Evolutionary conservation across 352 stramenopile species (phyloP).

Genomic region (Globisporangium rhizosaccharum): DNA sequence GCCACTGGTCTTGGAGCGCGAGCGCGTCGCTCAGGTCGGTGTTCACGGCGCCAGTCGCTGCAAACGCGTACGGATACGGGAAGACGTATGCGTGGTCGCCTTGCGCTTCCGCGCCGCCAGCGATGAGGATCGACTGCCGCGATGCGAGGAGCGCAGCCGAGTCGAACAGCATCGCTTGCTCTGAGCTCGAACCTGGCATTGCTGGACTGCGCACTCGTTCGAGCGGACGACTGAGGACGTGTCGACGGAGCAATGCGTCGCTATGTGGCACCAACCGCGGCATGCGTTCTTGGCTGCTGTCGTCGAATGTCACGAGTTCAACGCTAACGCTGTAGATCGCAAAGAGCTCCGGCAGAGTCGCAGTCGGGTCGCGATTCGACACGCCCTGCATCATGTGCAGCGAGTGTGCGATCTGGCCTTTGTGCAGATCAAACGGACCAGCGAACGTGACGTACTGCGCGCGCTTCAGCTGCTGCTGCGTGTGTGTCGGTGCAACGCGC

Average conservation of each 20-base stretch:
- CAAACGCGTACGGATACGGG: conserved; percentile 8
- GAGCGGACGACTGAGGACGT: conserved; percentile 4
- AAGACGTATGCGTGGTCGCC: not conserved
- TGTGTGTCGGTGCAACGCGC: too few species aligned
- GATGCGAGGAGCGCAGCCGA: conserved; percentile 1
- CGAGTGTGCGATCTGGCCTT: conserved; percentile 4
- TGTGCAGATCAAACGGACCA: conserved; percentile 7
- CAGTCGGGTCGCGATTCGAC: not conserved
- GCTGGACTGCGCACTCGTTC: not conserved
- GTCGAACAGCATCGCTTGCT: not conserved
- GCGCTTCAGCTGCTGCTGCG: not conserved
- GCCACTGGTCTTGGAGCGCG: conserved; percentile 6
- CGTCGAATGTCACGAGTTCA: conserved; percentile 5
- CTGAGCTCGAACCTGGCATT: not conserved
- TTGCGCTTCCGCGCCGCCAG: conserved; percentile 1
- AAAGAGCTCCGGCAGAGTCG: not conserved
- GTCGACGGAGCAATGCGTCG: conserved; percentile 3
- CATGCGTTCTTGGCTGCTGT: not conserved
- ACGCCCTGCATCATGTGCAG: conserved; percentile 8
- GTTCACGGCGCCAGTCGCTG: not conserved
- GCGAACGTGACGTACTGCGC: conserved; percentile 18
- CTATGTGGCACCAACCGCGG: not conserved
- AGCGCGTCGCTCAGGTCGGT: not conserved
- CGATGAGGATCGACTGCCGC: conserved; percentile 7
- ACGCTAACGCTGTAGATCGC: conserved; percentile 10